Base-by-base conservation (phyloP, 106 monocot species). In the Dioscorea zingiberensis region DNA sequence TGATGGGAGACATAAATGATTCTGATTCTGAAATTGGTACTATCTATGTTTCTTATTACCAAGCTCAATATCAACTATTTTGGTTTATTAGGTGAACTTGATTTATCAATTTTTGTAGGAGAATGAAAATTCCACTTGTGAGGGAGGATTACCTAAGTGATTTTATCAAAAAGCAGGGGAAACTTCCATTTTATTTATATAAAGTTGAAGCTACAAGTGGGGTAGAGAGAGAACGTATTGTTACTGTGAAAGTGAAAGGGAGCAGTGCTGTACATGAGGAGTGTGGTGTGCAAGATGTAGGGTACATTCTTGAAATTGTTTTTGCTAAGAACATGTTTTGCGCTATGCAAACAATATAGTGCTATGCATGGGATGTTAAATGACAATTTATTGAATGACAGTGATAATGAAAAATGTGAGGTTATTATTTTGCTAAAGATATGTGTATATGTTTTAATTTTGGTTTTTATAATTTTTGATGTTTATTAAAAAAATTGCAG, bases 201-300 rank as follows among this genome's bases (percentile, higher is more conserved):
- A 93, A 82, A 72, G 60, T 93, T 55, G 88, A 93, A 67, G 15
- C 55, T 27, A 32, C 44, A 6, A 65, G 62, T 55, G 86, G 93
- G 75, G 63, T 65, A 54, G 62, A 69, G 47, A 80, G 60, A 71
- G 65, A 69, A 68, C 65, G 81, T 47, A 80, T 66, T 54, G 77
- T 98, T 27, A 93, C 92, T 58, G 98, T 98, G 56, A 98, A 92
- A 84, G 98, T 98, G 16, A 98, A 93, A 66, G 98, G 92, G 9
- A 75, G 66, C 44, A 98, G 98, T 82, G 89, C 98, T 24, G 98
- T 98, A 27, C 98, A 98, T 62, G 98, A 89, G 65, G 54, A 92
- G n/a, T 98, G 92, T 75, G 92, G 89, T 48, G 58, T 98, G 60
- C 98, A 98, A 67, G 89, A 98, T 48, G 68, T 80, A 3, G 68